These are phyloP conservation scores for Daldinia bambusicola DNA, from an alignment of 495 filamentous ascomycete genomes.

Conservation along the genomic window DNA sequence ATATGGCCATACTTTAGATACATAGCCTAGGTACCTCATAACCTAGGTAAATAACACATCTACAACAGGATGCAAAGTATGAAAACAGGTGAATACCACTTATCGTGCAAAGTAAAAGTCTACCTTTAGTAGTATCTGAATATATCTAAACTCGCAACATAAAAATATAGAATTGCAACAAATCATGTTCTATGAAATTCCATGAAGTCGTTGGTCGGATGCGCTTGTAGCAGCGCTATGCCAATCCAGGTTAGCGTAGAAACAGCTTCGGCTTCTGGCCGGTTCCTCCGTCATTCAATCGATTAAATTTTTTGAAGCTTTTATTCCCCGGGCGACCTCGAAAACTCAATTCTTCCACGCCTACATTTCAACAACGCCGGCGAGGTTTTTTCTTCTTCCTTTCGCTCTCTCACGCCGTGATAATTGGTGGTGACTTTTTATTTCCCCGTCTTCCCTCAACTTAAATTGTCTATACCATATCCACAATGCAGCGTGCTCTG, in stretches of 20 bases:
- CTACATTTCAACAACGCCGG: slow-evolving; percentile 27
- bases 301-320: slow-evolving; percentile 52
- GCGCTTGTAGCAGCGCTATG: slow-evolving; percentile 28
- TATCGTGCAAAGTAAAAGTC: background rate
- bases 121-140: background rate
- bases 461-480: slow-evolving; percentile 34
- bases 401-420: slow-evolving; percentile 14
- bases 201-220: slow-evolving; percentile 22
- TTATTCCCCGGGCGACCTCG: slow-evolving; percentile 37
- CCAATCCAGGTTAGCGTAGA: slow-evolving; percentile 32
- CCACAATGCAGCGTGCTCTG: slow-evolving; percentile 79
- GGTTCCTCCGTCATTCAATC: slow-evolving; percentile 41
- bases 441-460: slow-evolving; percentile 24
- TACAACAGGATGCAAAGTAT: background rate
- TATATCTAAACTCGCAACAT: slow-evolving; percentile 16
- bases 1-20: background rate
- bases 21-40: no score
- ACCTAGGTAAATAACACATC: background rate
- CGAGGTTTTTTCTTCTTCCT: slow-evolving; percentile 14
- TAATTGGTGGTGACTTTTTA: slow-evolving; percentile 43
- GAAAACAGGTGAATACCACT: background rate
- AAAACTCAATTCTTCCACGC: slow-evolving; percentile 31
- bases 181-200: slow-evolving; percentile 48
- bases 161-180: slow-evolving; percentile 33
- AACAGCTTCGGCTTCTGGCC: slow-evolving; percentile 40